phyloP scores from a whole-genome alignment of 1,284 basidiomycete species.

The Ustilago lituana region DNA sequence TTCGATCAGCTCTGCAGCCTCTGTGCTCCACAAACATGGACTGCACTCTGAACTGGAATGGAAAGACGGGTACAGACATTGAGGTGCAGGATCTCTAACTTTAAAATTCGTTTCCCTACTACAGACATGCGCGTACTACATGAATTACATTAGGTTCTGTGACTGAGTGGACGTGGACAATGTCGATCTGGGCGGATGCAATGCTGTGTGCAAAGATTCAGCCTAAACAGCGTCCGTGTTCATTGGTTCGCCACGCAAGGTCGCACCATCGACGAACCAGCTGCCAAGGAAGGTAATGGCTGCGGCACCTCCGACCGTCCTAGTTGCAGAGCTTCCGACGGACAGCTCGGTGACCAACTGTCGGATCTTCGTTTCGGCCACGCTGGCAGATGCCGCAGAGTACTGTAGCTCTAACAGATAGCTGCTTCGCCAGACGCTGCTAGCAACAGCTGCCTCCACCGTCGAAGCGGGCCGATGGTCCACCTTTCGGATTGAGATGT shows the following conservation, averaged over 20 bases:
- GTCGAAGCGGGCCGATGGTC: constrained; percentile 36
- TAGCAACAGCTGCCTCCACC: background rate
- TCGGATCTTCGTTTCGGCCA: constrained; percentile 20
- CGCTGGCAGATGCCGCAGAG: constrained; percentile 8
- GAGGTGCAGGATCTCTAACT: too few relatives aligned
- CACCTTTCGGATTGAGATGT: constrained; percentile 36
- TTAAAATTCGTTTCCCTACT: too few relatives aligned
- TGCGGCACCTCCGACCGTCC: constrained; percentile 1
- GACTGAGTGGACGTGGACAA: constrained; percentile 5
- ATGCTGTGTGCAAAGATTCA: background rate
- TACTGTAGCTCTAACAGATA: constrained; percentile 48
- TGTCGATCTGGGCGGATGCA: constrained; percentile 8
- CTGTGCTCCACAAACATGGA: too few relatives aligned
- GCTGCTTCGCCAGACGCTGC: constrained; percentile 38
- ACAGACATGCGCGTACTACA: too few relatives aligned
- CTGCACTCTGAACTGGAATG: too few relatives aligned
- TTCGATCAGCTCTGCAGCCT: too few relatives aligned
- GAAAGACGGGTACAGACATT: too few relatives aligned
- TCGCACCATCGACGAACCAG: constrained; percentile 36
- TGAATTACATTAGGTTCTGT: too few relatives aligned
- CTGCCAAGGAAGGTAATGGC: constrained; percentile 28
- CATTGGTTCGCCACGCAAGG: constrained; percentile 12
- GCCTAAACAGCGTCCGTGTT: background rate
- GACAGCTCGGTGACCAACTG: constrained; percentile 27
- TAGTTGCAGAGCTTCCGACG: constrained; percentile 11